A percentile compares a stretch with the other conserved stretches of the same genome.
These are phyloP conservation scores for Actinomucor elegans DNA, from an alignment of 371 early-diverging fungal species.

Conservation along the genomic window DNA sequence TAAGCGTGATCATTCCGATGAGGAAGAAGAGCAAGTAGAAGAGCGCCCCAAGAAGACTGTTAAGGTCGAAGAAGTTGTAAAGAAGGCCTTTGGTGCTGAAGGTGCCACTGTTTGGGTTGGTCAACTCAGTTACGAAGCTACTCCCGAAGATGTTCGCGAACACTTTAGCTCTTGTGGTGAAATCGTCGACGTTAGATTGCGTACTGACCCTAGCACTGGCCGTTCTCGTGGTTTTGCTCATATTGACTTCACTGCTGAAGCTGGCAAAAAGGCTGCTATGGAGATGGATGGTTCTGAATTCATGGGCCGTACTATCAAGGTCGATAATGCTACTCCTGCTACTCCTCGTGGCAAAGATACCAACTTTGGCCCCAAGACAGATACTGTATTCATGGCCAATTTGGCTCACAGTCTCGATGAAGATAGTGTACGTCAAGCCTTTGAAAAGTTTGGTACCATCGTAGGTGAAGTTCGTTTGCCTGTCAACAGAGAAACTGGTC, in stretches of 20 bases:
- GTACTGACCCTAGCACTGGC: slow-evolving; percentile 62
- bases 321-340: slow-evolving; percentile 46
- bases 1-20: slow-evolving; percentile 18
- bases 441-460: slow-evolving; percentile 86
- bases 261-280: slow-evolving; percentile 63
- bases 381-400: slow-evolving; percentile 94
- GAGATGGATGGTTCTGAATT: slow-evolving; percentile 66
- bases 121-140: slow-evolving; percentile 67
- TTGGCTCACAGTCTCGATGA: slow-evolving; percentile 88
- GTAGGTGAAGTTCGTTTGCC: slow-evolving; percentile 67
- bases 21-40: slow-evolving; percentile 24
- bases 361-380: slow-evolving; percentile 46
- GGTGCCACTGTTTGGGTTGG: slow-evolving; percentile 67
- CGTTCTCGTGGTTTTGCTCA: slow-evolving; percentile 74
- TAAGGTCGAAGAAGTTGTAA: slow-evolving; percentile 44
- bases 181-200: slow-evolving; percentile 65
- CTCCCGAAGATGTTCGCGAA: slow-evolving; percentile 58
- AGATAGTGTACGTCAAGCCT: slow-evolving; percentile 84
- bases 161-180: slow-evolving; percentile 67
- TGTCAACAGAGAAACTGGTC: slow-evolving; percentile 63
- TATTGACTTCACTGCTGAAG: slow-evolving; percentile 61
- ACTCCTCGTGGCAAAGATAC: slow-evolving; percentile 29
- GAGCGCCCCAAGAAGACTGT: slow-evolving; percentile 49
- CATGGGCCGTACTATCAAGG: slow-evolving; percentile 67
- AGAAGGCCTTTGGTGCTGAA: slow-evolving; percentile 38